Conservation (phyloP, 805 yeast genomes). For the Wickerhamomyces chaumierensis region DNA sequence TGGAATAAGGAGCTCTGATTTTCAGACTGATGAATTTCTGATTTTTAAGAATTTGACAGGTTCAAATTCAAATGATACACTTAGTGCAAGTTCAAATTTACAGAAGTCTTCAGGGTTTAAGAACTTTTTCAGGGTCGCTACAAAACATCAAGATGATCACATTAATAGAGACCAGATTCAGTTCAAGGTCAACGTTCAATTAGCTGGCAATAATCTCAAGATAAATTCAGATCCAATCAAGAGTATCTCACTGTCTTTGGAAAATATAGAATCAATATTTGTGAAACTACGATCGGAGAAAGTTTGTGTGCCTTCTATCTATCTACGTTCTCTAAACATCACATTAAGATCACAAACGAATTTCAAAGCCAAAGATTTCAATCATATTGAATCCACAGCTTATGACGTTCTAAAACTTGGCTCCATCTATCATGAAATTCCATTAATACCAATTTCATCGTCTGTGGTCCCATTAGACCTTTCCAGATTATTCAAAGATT, state of each 20-base stretch:
- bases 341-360: background rate
- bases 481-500: background rate
- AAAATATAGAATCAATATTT: background rate
- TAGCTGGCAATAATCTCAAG: background rate
- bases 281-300: too few species aligned
- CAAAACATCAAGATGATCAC: background rate
- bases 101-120: background rate
- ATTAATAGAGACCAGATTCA: background rate
- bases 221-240: background rate
- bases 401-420: background rate
- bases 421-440: background rate
- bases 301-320: too few species aligned
- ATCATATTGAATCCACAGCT: background rate
- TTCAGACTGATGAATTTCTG: background rate
- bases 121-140: background rate
- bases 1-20: background rate
- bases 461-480: background rate
- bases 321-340: background rate
- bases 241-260: background rate
- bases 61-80: too few species aligned
- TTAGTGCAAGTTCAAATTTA: too few species aligned
- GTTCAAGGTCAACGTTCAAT: background rate
- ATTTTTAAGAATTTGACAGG: background rate
- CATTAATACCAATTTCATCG: background rate
- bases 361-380: background rate